These are phyloP conservation scores for Penicillium samsonianum DNA, from an alignment of 495 filamentous ascomycete species.

Conservation along the genomic window DNA sequence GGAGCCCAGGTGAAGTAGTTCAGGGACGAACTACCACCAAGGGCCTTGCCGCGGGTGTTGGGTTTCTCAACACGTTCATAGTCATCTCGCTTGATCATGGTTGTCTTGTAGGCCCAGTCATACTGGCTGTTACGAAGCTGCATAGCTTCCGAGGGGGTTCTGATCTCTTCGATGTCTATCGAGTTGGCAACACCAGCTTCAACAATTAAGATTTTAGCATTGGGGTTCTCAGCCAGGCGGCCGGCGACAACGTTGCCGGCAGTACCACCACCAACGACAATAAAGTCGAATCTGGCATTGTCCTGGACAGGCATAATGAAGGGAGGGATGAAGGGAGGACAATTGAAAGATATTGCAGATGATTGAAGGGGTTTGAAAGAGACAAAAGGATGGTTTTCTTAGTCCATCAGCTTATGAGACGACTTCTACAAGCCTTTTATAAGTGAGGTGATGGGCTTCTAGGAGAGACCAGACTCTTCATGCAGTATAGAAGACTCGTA, in stretches of 20 bases:
- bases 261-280: conserved; percentile 56
- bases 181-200: conserved; percentile 51
- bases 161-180: conserved; percentile 42
- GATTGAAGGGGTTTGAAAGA: neutral
- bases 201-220: conserved; percentile 53
- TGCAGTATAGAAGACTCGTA: too few species aligned
- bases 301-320: neutral
- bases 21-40: conserved; percentile 52
- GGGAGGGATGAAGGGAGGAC: neutral
- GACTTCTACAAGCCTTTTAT: too few species aligned
- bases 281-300: conserved; percentile 32
- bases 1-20: conserved; percentile 62
- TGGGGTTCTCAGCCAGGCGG: conserved; percentile 57
- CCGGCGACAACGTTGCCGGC: conserved; percentile 59
- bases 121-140: conserved; percentile 44
- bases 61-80: conserved; percentile 64
- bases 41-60: conserved; percentile 55
- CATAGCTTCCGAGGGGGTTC: conserved; percentile 46
- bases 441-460: too few species aligned
- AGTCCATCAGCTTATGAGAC: neutral
- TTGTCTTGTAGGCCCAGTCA: conserved; percentile 66
- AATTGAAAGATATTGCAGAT: neutral
- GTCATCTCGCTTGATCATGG: conserved; percentile 60
- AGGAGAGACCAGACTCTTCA: too few species aligned
- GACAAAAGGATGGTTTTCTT: neutral